Conservation (phyloP, 345 rosid species). For the Lepidium sativum region DNA sequence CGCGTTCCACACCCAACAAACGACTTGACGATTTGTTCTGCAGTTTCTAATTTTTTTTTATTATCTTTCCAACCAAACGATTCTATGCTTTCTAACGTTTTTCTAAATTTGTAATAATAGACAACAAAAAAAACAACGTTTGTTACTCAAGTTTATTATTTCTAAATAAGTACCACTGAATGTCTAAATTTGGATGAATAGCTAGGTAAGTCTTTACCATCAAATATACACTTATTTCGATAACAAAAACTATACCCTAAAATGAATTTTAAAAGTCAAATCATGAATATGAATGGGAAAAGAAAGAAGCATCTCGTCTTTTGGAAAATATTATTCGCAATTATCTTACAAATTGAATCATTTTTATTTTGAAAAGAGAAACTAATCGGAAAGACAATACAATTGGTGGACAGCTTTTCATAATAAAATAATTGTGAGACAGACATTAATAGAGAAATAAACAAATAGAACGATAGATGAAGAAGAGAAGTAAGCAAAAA, state of each 20-base stretch:
- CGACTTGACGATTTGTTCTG: slow-evolving; percentile 6
- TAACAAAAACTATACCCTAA: background rate
- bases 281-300: background rate
- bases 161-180: background rate
- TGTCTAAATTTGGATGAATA: slow-evolving; percentile 3
- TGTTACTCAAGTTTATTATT: background rate
- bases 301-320: background rate
- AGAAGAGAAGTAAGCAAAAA: background rate
- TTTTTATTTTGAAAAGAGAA: background rate
- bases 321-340: background rate
- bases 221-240: background rate
- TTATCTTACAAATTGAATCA: background rate
- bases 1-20: slow-evolving; percentile 24
- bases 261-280: background rate
- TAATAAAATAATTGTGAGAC: background rate
- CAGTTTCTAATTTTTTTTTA: background rate
- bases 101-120: background rate
- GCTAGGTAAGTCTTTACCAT: background rate
- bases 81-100: background rate
- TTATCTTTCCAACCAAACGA: slow-evolving; percentile 4
- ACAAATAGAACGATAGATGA: no score
- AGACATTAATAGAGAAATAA: background rate
- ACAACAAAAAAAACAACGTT: background rate
- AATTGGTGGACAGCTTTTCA: slow-evolving; percentile 2
- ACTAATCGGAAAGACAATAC: background rate